Percentiles rank a stretch among this genome's conserved stretches.
Evolutionary conservation across 371 early-diverging fungal species (phyloP).

Genomic region (Mortierella sp.): DNA sequence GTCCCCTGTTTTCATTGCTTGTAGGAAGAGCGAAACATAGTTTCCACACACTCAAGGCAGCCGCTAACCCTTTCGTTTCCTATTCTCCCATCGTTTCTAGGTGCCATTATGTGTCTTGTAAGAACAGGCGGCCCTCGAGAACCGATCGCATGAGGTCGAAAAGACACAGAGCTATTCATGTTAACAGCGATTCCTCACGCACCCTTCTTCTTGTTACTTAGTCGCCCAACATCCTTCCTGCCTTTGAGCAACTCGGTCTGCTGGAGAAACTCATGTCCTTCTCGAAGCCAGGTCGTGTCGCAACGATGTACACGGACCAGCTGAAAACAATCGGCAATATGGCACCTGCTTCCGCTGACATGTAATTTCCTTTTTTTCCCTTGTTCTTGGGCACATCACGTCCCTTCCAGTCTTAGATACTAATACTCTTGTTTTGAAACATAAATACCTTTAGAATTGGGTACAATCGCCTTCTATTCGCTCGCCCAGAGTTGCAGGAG

Average conservation of each 20-base stretch:
- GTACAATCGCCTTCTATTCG: conserved; percentile 4
- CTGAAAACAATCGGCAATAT: background rate
- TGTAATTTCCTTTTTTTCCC: background rate
- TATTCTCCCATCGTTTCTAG: background rate
- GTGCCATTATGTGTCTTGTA: conserved; percentile 2
- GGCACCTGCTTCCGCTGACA: background rate
- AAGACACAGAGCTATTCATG: too few relatives aligned
- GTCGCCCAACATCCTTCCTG: conserved; percentile 22
- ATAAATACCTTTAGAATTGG: background rate
- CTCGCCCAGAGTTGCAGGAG: conserved; percentile 20
- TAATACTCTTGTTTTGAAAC: background rate
- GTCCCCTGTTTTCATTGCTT: background rate
- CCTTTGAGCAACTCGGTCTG: conserved; percentile 27
- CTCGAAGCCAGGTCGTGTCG: background rate
- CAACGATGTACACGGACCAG: background rate
- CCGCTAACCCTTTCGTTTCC: too few relatives aligned
- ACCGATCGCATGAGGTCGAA: background rate
- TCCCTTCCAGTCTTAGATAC: too few relatives aligned
- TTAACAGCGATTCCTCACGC: background rate
- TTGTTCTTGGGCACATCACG: background rate
- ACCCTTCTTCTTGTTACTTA: background rate
- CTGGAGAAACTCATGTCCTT: conserved; percentile 12
- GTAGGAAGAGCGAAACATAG: background rate
- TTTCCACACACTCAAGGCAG: background rate
- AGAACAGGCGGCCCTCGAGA: background rate